A percentile compares a stretch with the other conserved stretches of the same genome.
Conservation (phyloP, 768 basidiomycete genomes). For the Suillus paluster region DNA sequence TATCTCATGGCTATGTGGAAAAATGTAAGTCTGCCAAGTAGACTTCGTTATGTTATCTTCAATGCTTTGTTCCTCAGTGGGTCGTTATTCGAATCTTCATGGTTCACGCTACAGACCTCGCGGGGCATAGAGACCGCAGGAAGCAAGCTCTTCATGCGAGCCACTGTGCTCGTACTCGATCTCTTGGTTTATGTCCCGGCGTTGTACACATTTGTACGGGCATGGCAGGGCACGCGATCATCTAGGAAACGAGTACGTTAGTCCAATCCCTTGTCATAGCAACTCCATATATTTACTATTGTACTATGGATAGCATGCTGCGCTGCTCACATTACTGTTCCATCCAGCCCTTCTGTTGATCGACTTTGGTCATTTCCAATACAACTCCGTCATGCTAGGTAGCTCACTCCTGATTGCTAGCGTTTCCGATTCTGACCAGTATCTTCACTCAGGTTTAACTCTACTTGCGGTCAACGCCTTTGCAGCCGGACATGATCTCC, state of each 20-base stretch:
- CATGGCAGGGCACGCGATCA: slow-evolving; percentile 73
- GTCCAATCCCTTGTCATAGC: not conserved
- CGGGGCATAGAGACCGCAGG: slow-evolving; percentile 70
- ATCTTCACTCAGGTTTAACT: slow-evolving; percentile 58
- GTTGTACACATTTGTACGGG: slow-evolving; percentile 62
- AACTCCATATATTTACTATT: not conserved
- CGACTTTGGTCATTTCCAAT: slow-evolving; percentile 96
- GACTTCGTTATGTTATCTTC: not conserved
- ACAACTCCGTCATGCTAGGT: slow-evolving; percentile 94
- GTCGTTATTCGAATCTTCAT: slow-evolving; percentile 52
- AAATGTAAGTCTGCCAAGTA: slow-evolving; percentile 57
- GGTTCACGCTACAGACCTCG: slow-evolving; percentile 74
- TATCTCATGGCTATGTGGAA: slow-evolving; percentile 81
- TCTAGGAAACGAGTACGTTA: slow-evolving; percentile 73
- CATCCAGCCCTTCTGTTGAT: slow-evolving; percentile 85
- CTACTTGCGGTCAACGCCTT: slow-evolving; percentile 74
- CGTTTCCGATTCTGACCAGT: not conserved
- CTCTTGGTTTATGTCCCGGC: slow-evolving; percentile 76
- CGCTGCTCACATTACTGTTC: slow-evolving; percentile 72
- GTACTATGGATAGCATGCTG: slow-evolving; percentile 43
- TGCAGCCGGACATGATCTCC: slow-evolving; percentile 65
- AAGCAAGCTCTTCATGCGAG: slow-evolving; percentile 81
- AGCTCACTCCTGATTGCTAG: slow-evolving; percentile 24
- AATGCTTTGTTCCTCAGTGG: slow-evolving; percentile 43
- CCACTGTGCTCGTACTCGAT: slow-evolving; percentile 73